A percentile compares a stretch with the other conserved stretches of the same genome.
phyloP scores from a whole-genome alignment of 192 early-diverging fungal genomes.

The Linnemannia schmuckeri region DNA sequence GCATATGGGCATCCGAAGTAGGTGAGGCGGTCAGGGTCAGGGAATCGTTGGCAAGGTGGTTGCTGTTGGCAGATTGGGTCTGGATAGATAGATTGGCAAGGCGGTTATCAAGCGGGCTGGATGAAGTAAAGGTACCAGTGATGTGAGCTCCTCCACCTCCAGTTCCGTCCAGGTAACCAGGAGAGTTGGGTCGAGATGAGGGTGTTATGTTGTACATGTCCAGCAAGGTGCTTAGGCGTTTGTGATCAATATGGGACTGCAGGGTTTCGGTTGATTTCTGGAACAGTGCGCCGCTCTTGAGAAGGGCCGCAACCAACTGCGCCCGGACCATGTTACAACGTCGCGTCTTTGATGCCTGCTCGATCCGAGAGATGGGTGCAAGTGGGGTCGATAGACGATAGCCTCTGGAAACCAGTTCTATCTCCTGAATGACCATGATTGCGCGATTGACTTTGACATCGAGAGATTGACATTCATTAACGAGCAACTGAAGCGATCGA shows the following conservation, averaged over 20 bases:
- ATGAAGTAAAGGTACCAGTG: background rate
- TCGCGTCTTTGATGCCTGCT: slow-evolving; percentile 65
- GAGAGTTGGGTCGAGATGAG: slow-evolving; percentile 36
- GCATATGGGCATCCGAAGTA: slow-evolving; percentile 21
- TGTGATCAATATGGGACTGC: slow-evolving; percentile 56
- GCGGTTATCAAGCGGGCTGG: slow-evolving; percentile 6
- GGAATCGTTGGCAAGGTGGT: slow-evolving; percentile 12
- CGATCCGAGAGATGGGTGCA: slow-evolving; percentile 73
- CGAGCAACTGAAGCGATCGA: slow-evolving; percentile 53
- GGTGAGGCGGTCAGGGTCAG: slow-evolving; percentile 34
- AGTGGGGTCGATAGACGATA: slow-evolving; percentile 71
- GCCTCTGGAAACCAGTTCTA: slow-evolving; percentile 73
- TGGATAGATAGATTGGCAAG: background rate
- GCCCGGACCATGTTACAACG: slow-evolving; percentile 65
- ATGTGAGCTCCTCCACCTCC: background rate
- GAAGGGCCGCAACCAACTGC: slow-evolving; percentile 55
- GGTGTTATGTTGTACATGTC: slow-evolving; percentile 67
- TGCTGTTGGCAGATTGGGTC: slow-evolving; percentile 3
- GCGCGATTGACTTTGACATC: slow-evolving; percentile 66
- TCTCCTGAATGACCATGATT: slow-evolving; percentile 71
- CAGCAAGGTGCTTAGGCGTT: slow-evolving; percentile 57
- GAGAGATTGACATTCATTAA: slow-evolving; percentile 61
- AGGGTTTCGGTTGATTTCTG: slow-evolving; percentile 63
- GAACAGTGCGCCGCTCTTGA: slow-evolving; percentile 60
- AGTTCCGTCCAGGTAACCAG: slow-evolving; percentile 2